Percentiles rank a stretch among this genome's conserved stretches.
Conservation (phyloP, 1,284 basidiomycete genomes). For the Caloboletus firmus region DNA sequence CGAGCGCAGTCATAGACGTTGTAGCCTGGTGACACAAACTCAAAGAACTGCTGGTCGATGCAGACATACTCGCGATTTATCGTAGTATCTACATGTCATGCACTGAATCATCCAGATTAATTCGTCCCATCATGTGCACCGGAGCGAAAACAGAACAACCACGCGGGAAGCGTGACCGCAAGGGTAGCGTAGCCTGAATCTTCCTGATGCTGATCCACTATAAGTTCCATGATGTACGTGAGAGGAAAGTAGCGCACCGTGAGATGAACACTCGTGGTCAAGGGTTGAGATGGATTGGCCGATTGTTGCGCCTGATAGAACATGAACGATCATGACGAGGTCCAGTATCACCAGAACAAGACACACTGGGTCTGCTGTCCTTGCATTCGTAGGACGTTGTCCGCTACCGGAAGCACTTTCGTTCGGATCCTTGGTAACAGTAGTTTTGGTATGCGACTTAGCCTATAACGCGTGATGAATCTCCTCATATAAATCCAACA, state of each 20-base stretch:
- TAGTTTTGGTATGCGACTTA: too few relatives aligned
- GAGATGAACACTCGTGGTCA: too few relatives aligned
- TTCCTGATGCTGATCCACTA: not conserved
- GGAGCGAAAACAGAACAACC: not conserved
- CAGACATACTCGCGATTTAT: not conserved
- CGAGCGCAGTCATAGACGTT: not conserved
- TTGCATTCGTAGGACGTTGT: too few relatives aligned
- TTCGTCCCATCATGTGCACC: not conserved
- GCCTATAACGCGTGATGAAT: too few relatives aligned
- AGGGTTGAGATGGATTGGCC: too few relatives aligned
- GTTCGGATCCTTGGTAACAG: too few relatives aligned
- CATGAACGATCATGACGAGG: not conserved
- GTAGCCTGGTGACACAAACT: not conserved
- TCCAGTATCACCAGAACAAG: not conserved
- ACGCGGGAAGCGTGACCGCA: not conserved
- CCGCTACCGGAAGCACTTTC: too few relatives aligned
- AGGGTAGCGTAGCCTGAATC: not conserved
- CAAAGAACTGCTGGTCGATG: not conserved
- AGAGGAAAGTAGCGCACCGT: too few relatives aligned
- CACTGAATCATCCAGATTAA: not conserved
- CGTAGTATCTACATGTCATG: too few relatives aligned
- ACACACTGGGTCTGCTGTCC: not conserved
- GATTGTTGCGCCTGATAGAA: not conserved
- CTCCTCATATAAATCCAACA: too few relatives aligned
- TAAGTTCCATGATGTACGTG: not conserved